Percentiles rank a stretch among this genome's conserved stretches.
Conservation (phyloP, 2,329 filamentous ascomycete species). For the Microdochium bolleyi region DNA sequence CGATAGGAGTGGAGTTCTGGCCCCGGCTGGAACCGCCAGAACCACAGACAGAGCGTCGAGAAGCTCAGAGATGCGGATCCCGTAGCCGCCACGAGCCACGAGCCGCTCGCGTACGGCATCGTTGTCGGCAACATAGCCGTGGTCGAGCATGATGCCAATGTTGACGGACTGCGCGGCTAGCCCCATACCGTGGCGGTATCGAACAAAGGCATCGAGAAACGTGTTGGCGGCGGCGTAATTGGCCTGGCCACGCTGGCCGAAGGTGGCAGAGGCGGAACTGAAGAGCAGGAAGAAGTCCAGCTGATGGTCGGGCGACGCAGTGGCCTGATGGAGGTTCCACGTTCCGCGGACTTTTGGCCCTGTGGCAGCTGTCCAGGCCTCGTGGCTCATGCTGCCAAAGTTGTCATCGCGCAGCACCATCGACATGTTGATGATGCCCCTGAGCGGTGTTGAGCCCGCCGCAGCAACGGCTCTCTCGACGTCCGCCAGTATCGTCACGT, state of each 20-base stretch:
- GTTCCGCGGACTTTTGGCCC: slow-evolving; percentile 29
- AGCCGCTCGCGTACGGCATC: not conserved
- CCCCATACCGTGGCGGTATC: slow-evolving; percentile 1
- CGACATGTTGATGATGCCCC: slow-evolving; percentile 12
- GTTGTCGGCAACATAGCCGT: slow-evolving; percentile 4
- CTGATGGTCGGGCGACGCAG: slow-evolving; percentile 6
- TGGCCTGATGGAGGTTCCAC: slow-evolving; percentile 27
- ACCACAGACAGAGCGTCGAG: not conserved
- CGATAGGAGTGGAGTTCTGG: not conserved
- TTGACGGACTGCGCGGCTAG: slow-evolving; percentile 17
- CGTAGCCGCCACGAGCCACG: not conserved
- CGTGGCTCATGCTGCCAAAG: slow-evolving; percentile 24
- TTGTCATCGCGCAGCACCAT: slow-evolving; percentile 17
- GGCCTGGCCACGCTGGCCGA: slow-evolving; percentile 21
- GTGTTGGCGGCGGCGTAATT: slow-evolving; percentile 28
- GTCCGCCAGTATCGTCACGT: slow-evolving; percentile 12
- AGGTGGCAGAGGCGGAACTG: slow-evolving; percentile 15
- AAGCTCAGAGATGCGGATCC: not conserved
- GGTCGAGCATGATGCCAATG: slow-evolving; percentile 15
- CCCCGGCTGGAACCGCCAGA: not conserved
- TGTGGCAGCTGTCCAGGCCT: slow-evolving; percentile 21
- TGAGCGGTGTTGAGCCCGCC: not conserved
- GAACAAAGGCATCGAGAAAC: slow-evolving; percentile 16
- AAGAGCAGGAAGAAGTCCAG: slow-evolving; percentile 29
- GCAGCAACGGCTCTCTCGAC: slow-evolving; percentile 8